Base-by-base conservation (phyloP, 805 yeast genomes). In the Wickerhamiella cacticola region DNA sequence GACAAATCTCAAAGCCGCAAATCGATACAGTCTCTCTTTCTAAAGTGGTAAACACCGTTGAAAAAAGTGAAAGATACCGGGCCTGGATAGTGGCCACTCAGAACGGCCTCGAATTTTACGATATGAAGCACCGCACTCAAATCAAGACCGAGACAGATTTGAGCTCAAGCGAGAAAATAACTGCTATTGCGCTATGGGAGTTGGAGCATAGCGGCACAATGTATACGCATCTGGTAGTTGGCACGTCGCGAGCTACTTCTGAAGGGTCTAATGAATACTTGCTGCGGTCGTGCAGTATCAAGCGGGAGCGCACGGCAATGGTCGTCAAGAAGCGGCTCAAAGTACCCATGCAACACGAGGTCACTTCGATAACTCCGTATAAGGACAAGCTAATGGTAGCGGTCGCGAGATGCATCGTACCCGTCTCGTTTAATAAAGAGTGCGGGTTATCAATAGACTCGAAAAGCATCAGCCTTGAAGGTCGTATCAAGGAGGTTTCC, bases 241-340 rank as follows among this genome's bases (percentile, higher is more conserved):
- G 26, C 23, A 18, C 34, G 10, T 19, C 42, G 24, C 15, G 18
- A 6, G 1, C 9, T 3, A 18, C 15, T 3, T 8, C 29, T 24
- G 18, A 39, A n/a, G 29, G 29, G 5, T 5, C 19, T 19, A n/a
- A n/a, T n/a, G 33, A 41, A 16, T 21, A 22, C 18, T 5, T 16
- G n/a, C 4, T 47, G 21, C 26, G 49, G 15, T 21, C 42, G 3
- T 21, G 43, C 25, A 24, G 38, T 5, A 26, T 47, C 12, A 41
- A 47, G 15, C 28, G 49, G 10, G 43, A 41, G 10, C 45, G 46
- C 9, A 26, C 41, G 16, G 23, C 9, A 3, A 18, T 41, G 19
- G 2, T 3, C 2, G 19, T 41, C 12, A 28, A 19, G 38, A 47
- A 41, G 22, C 29, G 49, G 8, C 41, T 41, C 28, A 47, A 46